A percentile compares a stretch with the other conserved stretches of the same genome.
Evolutionary conservation across 176 grass and related monocot genomes (phyloP).

Genomic region (Oryza nivara): DNA sequence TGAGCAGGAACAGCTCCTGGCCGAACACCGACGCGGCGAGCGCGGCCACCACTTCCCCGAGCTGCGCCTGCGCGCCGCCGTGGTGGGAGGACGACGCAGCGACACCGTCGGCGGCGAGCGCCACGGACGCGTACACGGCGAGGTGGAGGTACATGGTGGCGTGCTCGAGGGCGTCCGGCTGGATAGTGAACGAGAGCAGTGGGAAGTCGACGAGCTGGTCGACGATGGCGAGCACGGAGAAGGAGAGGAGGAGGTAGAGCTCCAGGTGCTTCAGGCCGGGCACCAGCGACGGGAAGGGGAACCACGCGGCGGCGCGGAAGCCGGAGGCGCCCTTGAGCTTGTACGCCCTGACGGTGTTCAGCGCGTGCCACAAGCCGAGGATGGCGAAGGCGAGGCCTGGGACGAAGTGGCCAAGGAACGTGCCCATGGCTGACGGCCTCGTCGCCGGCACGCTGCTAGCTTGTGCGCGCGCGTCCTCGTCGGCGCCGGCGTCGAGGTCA

Average conservation of each 20-base stretch:
- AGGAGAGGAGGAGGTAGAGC: slow-evolving; percentile 77
- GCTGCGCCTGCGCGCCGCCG: neutral
- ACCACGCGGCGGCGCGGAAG: slow-evolving; percentile 77
- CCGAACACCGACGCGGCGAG: slow-evolving; percentile 78
- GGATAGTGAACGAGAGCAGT: slow-evolving; percentile 52
- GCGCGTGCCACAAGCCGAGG: slow-evolving; percentile 79
- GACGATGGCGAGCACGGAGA: slow-evolving; percentile 60
- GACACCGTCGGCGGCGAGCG: slow-evolving; percentile 51
- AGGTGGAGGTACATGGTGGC: slow-evolving; percentile 93
- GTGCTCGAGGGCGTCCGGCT: slow-evolving; percentile 73
- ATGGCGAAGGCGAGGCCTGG: slow-evolving; percentile 72
- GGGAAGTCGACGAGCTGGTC: slow-evolving; percentile 70
- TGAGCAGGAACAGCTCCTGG: slow-evolving; percentile 77
- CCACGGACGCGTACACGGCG: slow-evolving; percentile 55
- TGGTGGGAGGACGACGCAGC: slow-evolving; percentile 6
- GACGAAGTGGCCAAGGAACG: slow-evolving; percentile 67
- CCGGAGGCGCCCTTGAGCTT: slow-evolving; percentile 64
- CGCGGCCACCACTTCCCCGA: slow-evolving; percentile 49
- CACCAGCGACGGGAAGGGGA: slow-evolving; percentile 52
- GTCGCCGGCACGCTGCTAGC: neutral
- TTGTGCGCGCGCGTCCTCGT: neutral
- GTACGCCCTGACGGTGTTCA: slow-evolving; percentile 70
- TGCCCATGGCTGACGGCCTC: slow-evolving; percentile 60
- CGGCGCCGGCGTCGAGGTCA: neutral
- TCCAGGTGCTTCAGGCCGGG: slow-evolving; percentile 58